Evolutionary conservation across 2,329 filamentous ascomycete species (phyloP).

Genomic region (Aspergillus nomiae): DNA sequence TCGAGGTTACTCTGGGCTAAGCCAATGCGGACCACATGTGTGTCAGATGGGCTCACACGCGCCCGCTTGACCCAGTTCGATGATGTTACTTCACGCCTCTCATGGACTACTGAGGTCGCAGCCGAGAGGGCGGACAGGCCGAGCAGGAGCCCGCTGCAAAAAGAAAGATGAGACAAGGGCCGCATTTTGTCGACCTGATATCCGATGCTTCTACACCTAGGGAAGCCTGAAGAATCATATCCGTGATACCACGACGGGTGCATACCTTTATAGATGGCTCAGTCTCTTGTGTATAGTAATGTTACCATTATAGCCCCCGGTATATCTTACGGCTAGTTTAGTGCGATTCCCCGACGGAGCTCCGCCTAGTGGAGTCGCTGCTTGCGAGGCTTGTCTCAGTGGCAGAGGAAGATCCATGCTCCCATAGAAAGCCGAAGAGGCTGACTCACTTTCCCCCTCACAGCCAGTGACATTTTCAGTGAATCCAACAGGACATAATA

Average conservation of each 20-base stretch:
- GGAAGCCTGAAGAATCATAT: background rate
- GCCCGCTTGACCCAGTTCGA: background rate
- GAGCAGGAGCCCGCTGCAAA: background rate
- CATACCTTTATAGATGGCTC: background rate
- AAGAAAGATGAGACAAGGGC: background rate
- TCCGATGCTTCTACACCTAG: background rate
- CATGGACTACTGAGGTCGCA: background rate
- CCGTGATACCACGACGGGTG: too few species aligned
- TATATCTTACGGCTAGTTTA: background rate
- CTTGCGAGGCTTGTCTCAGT: slow-evolving; percentile 1
- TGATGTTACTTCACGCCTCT: background rate
- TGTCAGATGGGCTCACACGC: background rate
- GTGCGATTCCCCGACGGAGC: background rate
- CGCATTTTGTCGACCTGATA: background rate
- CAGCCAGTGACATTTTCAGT: background rate
- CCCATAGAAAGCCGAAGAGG: background rate
- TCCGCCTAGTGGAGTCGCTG: background rate
- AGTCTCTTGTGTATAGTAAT: background rate
- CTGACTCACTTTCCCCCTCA: too few species aligned
- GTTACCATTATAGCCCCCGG: background rate
- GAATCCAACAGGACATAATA: background rate
- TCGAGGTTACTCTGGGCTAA: slow-evolving; percentile 32
- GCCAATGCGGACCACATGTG: slow-evolving; percentile 25
- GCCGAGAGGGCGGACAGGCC: background rate
- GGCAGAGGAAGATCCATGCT: background rate